A percentile compares a stretch with the other conserved stretches of the same genome.
These are phyloP conservation scores for Paramecium bursaria DNA, from an alignment of 73 alveolate species.

Conservation along the genomic window DNA sequence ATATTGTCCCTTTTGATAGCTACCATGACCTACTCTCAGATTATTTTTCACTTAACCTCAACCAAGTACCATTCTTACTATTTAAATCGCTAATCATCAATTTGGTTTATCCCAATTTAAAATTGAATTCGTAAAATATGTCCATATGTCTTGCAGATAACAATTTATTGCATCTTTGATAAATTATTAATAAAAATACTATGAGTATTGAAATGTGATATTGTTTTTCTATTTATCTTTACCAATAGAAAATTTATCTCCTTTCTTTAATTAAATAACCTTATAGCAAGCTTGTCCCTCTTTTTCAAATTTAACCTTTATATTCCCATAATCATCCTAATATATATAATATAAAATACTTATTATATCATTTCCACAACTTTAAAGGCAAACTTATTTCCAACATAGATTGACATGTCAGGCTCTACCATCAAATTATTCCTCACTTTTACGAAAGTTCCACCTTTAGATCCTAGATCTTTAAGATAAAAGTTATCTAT, in stretches of 20 bases:
- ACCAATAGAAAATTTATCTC: slow-evolving; percentile 37
- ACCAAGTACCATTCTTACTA: slow-evolving; percentile 61
- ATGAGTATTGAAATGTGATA: slow-evolving; percentile 28
- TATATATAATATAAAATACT: too few species aligned
- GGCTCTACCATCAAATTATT: slow-evolving; percentile 16
- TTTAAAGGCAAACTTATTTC: slow-evolving; percentile 57
- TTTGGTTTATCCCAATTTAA: slow-evolving; percentile 23
- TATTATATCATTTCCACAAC: slow-evolving; percentile 25
- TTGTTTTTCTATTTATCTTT: slow-evolving; percentile 26
- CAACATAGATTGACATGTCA: slow-evolving; percentile 39
- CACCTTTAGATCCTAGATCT: slow-evolving; percentile 58
- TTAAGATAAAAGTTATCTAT: slow-evolving; percentile 20
- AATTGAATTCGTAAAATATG: slow-evolving; percentile 16
- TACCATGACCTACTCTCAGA: background rate
- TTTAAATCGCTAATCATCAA: slow-evolving; percentile 52
- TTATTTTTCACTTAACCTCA: slow-evolving; percentile 55
- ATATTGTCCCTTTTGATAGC: slow-evolving; percentile 4
- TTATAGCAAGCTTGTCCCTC: slow-evolving; percentile 43
- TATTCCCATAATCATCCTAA: background rate
- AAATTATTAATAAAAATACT: background rate
- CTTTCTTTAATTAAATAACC: slow-evolving; percentile 30
- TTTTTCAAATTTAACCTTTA: slow-evolving; percentile 18
- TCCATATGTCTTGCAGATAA: slow-evolving; percentile 48
- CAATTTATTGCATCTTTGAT: slow-evolving; percentile 48
- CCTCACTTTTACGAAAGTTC: slow-evolving; percentile 45